Percentiles rank a stretch among this genome's conserved stretches.
phyloP scores from a whole-genome alignment of 2,329 filamentous ascomycete genomes.

The Exophiala oligosperma region DNA sequence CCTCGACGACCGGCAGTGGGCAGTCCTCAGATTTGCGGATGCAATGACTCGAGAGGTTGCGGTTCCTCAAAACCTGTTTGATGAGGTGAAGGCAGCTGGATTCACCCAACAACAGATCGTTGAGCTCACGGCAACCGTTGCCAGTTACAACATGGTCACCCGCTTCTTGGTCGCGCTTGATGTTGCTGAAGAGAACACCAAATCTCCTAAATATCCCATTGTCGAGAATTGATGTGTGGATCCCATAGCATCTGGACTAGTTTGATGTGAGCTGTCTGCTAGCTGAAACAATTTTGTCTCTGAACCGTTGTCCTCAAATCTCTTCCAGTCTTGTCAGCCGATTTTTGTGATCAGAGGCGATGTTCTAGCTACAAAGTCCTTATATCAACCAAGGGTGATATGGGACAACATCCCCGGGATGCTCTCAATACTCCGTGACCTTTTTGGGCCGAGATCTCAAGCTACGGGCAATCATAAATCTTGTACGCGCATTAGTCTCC shows the following conservation, averaged over 20 bases:
- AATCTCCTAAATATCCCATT: conserved; percentile 24
- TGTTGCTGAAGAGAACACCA: conserved; percentile 50
- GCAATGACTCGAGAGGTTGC: conserved; percentile 77
- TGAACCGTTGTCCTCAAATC: no score
- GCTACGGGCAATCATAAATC: no score
- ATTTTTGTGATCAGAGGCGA: no score
- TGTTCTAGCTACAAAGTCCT: no score
- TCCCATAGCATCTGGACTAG: background rate
- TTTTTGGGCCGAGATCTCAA: no score
- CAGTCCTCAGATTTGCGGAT: conserved; percentile 72
- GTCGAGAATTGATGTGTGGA: background rate
- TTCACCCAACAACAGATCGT: conserved; percentile 75
- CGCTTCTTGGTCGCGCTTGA: conserved; percentile 81
- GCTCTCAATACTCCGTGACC: no score
- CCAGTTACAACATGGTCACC: conserved; percentile 87
- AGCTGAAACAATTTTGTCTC: no score
- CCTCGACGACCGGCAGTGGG: conserved; percentile 53
- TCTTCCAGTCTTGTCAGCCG: no score
- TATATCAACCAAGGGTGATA: no score
- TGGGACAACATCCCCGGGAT: no score
- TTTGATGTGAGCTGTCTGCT: no score
- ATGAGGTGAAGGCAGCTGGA: conserved; percentile 51
- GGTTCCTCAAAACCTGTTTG: conserved; percentile 70
- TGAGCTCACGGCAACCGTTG: conserved; percentile 80
- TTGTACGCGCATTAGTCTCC: no score